Conservation (phyloP, 208 protist species). For the Eutreptiella sp. region DNA sequence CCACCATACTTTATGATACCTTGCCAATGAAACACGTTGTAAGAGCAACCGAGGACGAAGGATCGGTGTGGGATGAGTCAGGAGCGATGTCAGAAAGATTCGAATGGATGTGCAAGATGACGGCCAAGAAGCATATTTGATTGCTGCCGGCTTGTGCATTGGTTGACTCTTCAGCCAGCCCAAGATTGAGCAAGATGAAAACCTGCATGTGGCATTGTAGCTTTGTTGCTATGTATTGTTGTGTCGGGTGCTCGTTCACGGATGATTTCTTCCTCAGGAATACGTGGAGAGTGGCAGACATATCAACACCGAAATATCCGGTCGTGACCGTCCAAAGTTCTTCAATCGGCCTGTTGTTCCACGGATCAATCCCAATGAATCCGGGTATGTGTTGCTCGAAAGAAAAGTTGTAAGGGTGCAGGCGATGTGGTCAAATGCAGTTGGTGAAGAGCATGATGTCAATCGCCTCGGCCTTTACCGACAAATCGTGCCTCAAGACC, state of each 20-base stretch:
- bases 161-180: not conserved
- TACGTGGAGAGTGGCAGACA: slow-evolving; percentile 3
- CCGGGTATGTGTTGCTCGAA: too few relatives aligned
- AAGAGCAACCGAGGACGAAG: too few relatives aligned
- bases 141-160: too few relatives aligned
- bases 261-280: not conserved
- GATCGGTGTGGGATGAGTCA: too few relatives aligned
- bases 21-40: too few relatives aligned
- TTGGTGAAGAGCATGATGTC: not conserved
- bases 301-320: slow-evolving; percentile 56
- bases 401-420: too few relatives aligned
- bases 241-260: not conserved
- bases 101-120: too few relatives aligned
- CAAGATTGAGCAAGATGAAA: not conserved
- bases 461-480: not conserved
- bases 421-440: not conserved
- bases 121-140: too few relatives aligned
- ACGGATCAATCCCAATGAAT: slow-evolving; percentile 1
- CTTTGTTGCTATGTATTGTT: not conserved
- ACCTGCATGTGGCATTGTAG: not conserved
- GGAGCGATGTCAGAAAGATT: too few relatives aligned
- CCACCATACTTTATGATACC: too few relatives aligned
- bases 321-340: slow-evolving; percentile 71
- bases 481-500: not conserved
- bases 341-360: slow-evolving; percentile 63